Conservation (phyloP, 108 stramenopile species). For the Cylindrotheca closterium region DNA sequence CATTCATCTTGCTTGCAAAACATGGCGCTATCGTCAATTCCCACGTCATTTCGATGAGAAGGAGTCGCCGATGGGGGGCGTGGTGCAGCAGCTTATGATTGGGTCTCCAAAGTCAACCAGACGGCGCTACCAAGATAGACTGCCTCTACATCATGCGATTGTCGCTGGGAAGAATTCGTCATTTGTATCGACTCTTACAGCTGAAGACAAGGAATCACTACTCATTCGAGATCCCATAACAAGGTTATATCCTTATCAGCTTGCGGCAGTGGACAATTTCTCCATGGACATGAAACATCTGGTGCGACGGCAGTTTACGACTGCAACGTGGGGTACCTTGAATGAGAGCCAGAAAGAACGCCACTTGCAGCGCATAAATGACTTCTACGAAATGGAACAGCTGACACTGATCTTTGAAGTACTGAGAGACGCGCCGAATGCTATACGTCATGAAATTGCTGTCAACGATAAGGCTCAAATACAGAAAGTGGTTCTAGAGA, state of each 20-base stretch:
- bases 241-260: constrained; percentile 32
- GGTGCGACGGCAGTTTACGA: constrained; percentile 8
- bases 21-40: constrained; percentile 27
- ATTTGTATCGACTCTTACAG: constrained; percentile 26
- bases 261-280: constrained; percentile 21
- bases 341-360: constrained; percentile 9
- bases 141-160: constrained; percentile 34
- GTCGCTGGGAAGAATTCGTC: constrained; percentile 27
- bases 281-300: constrained; percentile 13
- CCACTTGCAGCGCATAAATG: constrained; percentile 9
- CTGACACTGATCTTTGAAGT: constrained; percentile 23
- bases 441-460: constrained; percentile 13
- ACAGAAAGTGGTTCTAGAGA: constrained; percentile 4
- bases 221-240: constrained; percentile 31
- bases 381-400: constrained; percentile 30
- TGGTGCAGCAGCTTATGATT: constrained; percentile 19
- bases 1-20: constrained; percentile 30
- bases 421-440: constrained; percentile 16
- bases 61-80: constrained; percentile 10
- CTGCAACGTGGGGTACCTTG: constrained; percentile 23
- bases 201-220: constrained; percentile 21
- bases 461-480: background rate
- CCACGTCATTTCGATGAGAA: constrained; percentile 29
- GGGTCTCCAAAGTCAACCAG: constrained; percentile 12
- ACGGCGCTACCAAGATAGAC: constrained; percentile 23